Evolutionary conservation across 768 basidiomycete species (phyloP).

Genomic region (Thelephora ganbajun): DNA sequence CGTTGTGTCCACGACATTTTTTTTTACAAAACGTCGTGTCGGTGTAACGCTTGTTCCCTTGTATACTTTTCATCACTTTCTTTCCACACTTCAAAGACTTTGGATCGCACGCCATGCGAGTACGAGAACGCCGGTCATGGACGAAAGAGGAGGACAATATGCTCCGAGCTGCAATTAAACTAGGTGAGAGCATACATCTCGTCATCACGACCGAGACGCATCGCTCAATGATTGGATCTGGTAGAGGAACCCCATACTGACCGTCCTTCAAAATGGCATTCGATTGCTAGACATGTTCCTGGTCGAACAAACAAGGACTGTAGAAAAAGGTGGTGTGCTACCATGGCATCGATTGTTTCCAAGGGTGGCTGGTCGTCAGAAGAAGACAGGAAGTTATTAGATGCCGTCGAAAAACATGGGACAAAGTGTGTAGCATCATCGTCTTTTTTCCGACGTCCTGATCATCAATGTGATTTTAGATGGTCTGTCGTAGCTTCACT

Average conservation of each 20-base stretch:
- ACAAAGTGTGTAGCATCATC: constrained; percentile 26
- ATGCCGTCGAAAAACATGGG: constrained; percentile 41
- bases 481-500: constrained; percentile 47
- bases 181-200: constrained; percentile 4
- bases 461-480: constrained; percentile 7
- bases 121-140: constrained; percentile 10
- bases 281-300: constrained; percentile 47
- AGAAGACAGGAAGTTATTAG: constrained; percentile 42
- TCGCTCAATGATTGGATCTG: background rate
- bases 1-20: background rate
- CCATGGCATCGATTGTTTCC: constrained; percentile 48
- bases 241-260: constrained; percentile 42
- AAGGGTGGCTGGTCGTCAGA: constrained; percentile 51
- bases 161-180: constrained; percentile 9
- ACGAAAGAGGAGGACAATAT: constrained; percentile 12
- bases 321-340: constrained; percentile 49
- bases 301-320: constrained; percentile 53
- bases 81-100: background rate
- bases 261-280: constrained; percentile 49
- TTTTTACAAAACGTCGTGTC: background rate
- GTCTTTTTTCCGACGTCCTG: no score
- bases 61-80: background rate
- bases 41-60: background rate
- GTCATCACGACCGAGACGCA: background rate
- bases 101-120: background rate